Base-by-base conservation (phyloP, 768 basidiomycete genomes). In the Trichaptum fuscoviolaceum region DNA sequence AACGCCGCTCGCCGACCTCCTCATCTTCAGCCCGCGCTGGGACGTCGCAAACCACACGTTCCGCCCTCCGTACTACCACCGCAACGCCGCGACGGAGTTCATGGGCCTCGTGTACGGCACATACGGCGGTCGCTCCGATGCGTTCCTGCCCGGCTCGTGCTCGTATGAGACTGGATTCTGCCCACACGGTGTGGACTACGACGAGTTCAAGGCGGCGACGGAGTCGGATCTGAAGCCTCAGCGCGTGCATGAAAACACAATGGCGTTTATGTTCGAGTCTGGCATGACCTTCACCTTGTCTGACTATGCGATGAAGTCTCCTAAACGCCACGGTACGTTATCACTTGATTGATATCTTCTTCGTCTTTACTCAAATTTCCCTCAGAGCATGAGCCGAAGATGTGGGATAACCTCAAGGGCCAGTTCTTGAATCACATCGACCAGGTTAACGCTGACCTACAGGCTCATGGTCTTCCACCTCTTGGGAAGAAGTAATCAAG, bases 61-160 rank as follows among this genome's bases (percentile, higher is more conserved):
- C 80, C 77, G 87, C 10, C 87, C 87, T 26, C 86, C 87, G 83
- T 90, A 86, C 72, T 87, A 86, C 71, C 87, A 89, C 74, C 79
- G 87, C 12, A 90, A 90, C 71, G 79, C 82, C 25, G 77, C 85
- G 0, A 84, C 82, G 0, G 88, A 89, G 74, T 84, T 89, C 68
- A 85, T 89, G 83, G 88, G 87, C 1, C 75, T 88, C 35, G 73
- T 89, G 36, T 85, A 85, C 68, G 87, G 87, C n/a, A 77, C 75
- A 0, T 89, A 89, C 71, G 86, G 83, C 30, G 88, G 87, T 7
- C 80, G 87, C 26, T 84, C 84, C 67, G 87, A 88, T 67, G 82
- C 77, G 17, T 90, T 90, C 78, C 75, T 80, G 64, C 87, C 87
- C 20, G 87, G 87, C 63, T 85, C 84, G 15, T 82, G 84, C 57